Percentiles rank a stretch among this genome's conserved stretches.
Evolutionary conservation across 805 yeast species (phyloP).

Genomic region (Wickerhamiella australiensis): DNA sequence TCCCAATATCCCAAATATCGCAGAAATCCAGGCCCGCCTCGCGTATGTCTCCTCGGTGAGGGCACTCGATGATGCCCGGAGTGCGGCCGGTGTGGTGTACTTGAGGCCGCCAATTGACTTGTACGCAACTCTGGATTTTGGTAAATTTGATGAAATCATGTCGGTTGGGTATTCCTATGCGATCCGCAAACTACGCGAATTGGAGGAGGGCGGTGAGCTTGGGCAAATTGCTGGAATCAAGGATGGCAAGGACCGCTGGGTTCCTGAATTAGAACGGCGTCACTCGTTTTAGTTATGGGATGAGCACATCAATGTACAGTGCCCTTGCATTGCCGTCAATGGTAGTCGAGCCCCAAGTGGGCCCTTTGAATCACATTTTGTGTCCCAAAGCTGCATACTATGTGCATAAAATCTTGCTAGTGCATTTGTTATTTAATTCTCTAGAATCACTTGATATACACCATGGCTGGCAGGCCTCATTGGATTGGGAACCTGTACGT

Average conservation of each 20-base stretch:
- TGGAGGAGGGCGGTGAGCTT: conserved; percentile 27
- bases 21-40: conserved; percentile 83
- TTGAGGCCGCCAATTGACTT: conserved; percentile 88
- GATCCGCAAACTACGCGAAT: conserved; percentile 39
- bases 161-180: conserved; percentile 72
- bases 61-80: conserved; percentile 79
- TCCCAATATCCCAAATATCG: conserved; percentile 86
- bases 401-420: neutral
- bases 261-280: conserved; percentile 10
- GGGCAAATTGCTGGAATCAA: conserved; percentile 5
- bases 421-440: too few species aligned
- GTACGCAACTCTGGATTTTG: conserved; percentile 85
- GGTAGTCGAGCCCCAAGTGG: too few species aligned
- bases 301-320: too few species aligned
- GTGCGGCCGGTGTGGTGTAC: conserved; percentile 72
- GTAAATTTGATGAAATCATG: conserved; percentile 80
- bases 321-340: too few species aligned
- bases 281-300: conserved; percentile 9
- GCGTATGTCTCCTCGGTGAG: conserved; percentile 93
- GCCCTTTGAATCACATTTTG: too few species aligned
- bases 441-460: too few species aligned
- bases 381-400: too few species aligned
- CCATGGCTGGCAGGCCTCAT: too few species aligned
- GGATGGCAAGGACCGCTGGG: conserved; percentile 6
- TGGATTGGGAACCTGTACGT: too few species aligned